phyloP scores from a whole-genome alignment of 306 rosid species.

The Castanea crenata region DNA sequence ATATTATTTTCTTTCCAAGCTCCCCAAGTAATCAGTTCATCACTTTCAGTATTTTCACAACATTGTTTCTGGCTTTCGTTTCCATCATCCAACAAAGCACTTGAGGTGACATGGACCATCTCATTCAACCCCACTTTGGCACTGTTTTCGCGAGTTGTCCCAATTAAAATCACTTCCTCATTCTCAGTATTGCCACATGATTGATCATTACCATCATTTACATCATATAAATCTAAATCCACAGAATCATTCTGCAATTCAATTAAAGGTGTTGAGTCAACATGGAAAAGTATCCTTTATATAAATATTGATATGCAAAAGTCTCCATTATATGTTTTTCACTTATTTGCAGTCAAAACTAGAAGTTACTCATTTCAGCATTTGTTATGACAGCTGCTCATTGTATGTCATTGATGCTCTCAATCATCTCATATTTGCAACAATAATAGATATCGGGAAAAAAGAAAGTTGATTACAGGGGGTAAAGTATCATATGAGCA shows the following conservation, averaged over 20 bases:
- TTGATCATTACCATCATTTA: constrained; percentile 15
- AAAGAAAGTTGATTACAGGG: background rate
- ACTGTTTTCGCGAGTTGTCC: constrained; percentile 24
- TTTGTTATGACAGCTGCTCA: background rate
- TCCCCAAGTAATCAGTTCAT: background rate
- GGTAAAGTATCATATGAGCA: background rate
- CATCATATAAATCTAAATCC: constrained; percentile 1
- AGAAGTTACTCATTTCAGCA: background rate
- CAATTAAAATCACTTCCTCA: constrained; percentile 11
- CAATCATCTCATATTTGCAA: constrained; percentile 3
- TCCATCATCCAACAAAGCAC: constrained; percentile 25
- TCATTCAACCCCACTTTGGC: constrained; percentile 11
- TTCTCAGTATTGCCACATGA: constrained; percentile 17
- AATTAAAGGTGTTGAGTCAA: constrained; percentile 15
- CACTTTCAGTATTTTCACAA: constrained; percentile 4
- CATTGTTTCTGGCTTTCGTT: constrained; percentile 19
- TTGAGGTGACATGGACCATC: constrained; percentile 21
- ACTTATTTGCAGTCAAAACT: background rate
- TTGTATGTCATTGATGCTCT: background rate
- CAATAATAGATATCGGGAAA: background rate
- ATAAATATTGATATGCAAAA: too few relatives aligned
- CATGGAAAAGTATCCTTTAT: background rate
- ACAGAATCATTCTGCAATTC: background rate
- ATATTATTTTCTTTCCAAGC: background rate
- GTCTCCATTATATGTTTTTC: background rate